Evolutionary conservation across 2,329 filamentous ascomycete genomes (phyloP), one percentile per base, ranked within the genome.

Genomic region (Monilinia laxa): DNA sequence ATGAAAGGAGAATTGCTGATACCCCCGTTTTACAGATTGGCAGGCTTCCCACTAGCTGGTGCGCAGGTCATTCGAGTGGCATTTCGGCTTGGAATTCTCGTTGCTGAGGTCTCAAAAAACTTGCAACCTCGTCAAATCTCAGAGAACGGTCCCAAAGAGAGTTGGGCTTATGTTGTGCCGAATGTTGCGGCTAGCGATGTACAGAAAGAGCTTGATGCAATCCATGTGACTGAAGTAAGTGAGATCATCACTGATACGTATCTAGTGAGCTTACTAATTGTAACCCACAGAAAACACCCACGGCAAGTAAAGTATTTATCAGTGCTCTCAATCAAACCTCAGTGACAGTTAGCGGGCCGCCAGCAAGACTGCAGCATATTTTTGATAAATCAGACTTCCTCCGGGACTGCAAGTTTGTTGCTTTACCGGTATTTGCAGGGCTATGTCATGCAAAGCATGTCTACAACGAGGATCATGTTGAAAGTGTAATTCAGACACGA

Each of bases 41-140:
- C 75, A 0, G 80, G 82, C 25, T 53, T 84, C 0, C 73, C 79
- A 2, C 52, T 75, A 3, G 72, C 73, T n/a, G 82, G 80, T 9
- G 80, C 78, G 0, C 75, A 83, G 62, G 77, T 75, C 1, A 71
- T 82, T 2, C 76, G 80, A 0, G 45, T 78, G 1, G 80, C 83
- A 1, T 84, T 84, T 67, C 76, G 82, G 0, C 73, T 84, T 4
- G 81, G 82, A 1, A 71, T 83, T 2, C 71, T 77, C 4, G 81
- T 84, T 0, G 69, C 78, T n/a, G 73, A 75, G 2, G 73, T 82
- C 0, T 83, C 82, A 0, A 71, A 78, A 47, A 77, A 79, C 31
- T 69, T 84, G 5, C 75, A 84, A 67, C 65, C 78, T 20, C 76
- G 75, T 2, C 75, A 77, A 25, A 62, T 65, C 7, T 62, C 68